A percentile compares a stretch with the other conserved stretches of the same genome.
These are phyloP conservation scores for Populus ilicifolia DNA, from an alignment of 345 rosid genomes.

Conservation along the genomic window DNA sequence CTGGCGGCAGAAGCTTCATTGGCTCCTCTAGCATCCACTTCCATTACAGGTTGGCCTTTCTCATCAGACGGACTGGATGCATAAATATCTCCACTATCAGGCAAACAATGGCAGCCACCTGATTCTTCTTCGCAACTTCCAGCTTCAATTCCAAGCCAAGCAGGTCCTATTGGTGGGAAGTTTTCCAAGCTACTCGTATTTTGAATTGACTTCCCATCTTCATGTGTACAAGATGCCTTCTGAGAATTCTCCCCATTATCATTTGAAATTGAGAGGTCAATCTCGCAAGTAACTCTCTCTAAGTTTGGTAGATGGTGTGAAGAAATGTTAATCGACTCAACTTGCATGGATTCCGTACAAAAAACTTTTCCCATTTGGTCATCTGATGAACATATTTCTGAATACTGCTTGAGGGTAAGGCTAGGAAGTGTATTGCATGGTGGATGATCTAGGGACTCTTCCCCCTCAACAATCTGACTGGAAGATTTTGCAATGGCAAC, in stretches of 20 bases:
- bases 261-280: neutral
- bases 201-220: slow-evolving; percentile 8
- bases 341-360: slow-evolving; percentile 5
- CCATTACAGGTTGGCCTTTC: slow-evolving; percentile 3
- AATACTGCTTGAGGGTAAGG: neutral
- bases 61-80: slow-evolving; percentile 2
- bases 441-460: neutral
- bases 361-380: neutral
- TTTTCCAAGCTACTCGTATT: slow-evolving; percentile 3
- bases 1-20: slow-evolving; percentile 3
- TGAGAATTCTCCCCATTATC: slow-evolving; percentile 3
- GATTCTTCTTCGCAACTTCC: slow-evolving; percentile 11
- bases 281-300: neutral
- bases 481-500: slow-evolving; percentile 2
- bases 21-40: neutral
- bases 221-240: neutral
- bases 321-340: slow-evolving; percentile 12
- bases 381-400: slow-evolving; percentile 5
- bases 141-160: slow-evolving; percentile 11
- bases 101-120: slow-evolving; percentile 1
- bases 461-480: neutral
- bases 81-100: slow-evolving; percentile 3
- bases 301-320: slow-evolving; percentile 2
- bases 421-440: neutral
- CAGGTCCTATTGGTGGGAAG: slow-evolving; percentile 1